phyloP scores from a whole-genome alignment of 2,329 filamentous ascomycete species.

The Piedraia hortae region DNA sequence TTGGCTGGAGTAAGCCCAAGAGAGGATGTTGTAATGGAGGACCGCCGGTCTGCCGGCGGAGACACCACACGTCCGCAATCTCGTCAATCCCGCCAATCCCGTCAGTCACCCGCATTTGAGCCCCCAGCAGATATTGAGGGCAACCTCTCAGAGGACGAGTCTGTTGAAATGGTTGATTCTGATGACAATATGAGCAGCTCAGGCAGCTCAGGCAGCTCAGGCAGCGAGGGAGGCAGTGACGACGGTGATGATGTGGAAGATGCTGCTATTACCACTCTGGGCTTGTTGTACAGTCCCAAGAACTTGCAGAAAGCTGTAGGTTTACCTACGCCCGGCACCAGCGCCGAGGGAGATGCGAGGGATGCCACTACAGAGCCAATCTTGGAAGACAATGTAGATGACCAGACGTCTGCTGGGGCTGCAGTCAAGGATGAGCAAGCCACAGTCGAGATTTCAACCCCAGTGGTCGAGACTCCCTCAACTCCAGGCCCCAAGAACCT shows the following conservation, averaged over 20 bases:
- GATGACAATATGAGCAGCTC: conserved; percentile 14
- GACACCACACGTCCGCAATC: not conserved
- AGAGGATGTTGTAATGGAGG: not conserved
- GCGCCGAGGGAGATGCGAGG: conserved; percentile 6
- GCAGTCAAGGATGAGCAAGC: not conserved
- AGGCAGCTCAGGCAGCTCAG: conserved; percentile 9
- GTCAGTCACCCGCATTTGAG: conserved; percentile 1
- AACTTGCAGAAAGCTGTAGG: conserved; percentile 9
- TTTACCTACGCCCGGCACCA: conserved; percentile 10
- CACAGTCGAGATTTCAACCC: conserved; percentile 1
- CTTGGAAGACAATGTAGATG: conserved; percentile 1
- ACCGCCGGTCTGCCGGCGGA: not conserved
- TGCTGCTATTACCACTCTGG: conserved; percentile 6
- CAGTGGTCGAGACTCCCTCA: conserved; percentile 8
- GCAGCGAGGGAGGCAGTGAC: conserved; percentile 9
- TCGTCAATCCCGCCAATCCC: too few species aligned
- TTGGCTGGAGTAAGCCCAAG: not conserved
- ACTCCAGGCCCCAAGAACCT: conserved; percentile 4
- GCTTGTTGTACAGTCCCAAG: conserved; percentile 9
- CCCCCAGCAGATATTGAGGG: conserved; percentile 13
- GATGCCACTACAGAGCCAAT: conserved; percentile 3
- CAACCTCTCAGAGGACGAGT: conserved; percentile 13
- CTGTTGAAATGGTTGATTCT: conserved; percentile 13
- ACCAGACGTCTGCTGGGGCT: conserved; percentile 1
- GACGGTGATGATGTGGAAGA: conserved; percentile 9